Evolutionary conservation across 768 basidiomycete genomes (phyloP).

Genomic region (Rhodotorula paludigena): DNA sequence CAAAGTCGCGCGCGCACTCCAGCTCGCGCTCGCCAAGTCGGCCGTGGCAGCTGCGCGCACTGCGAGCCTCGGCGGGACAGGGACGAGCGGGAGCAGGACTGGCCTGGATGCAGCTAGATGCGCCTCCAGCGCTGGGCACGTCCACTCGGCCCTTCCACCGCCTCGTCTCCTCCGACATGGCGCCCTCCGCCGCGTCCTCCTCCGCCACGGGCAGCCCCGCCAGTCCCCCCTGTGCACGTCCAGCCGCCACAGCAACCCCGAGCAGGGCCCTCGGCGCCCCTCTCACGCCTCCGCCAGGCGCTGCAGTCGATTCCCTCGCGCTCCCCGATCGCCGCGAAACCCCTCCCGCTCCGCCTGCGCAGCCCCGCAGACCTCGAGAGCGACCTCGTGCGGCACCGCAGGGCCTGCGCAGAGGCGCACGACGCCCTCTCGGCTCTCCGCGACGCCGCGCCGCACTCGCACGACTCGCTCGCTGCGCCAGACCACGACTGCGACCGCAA

Average conservation of each 20-base stretch:
- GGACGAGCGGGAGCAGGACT: background rate
- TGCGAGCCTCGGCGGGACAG: too few relatives aligned
- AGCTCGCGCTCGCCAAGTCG: too few relatives aligned
- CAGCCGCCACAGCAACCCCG: too few relatives aligned
- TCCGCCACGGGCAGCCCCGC: too few relatives aligned
- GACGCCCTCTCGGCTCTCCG: background rate
- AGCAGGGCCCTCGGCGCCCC: too few relatives aligned
- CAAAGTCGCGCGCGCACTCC: too few relatives aligned
- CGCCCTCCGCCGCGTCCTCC: background rate
- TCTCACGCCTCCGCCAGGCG: background rate
- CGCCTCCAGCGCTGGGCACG: constrained; percentile 23
- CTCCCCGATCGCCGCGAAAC: background rate
- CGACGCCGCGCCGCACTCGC: too few relatives aligned
- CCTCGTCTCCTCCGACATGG: background rate
- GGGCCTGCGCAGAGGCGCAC: background rate
- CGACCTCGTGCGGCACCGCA: background rate
- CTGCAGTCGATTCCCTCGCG: background rate
- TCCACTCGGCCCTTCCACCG: background rate
- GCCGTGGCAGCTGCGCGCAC: too few relatives aligned
- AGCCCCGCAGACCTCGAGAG: background rate
- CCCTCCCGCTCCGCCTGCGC: background rate
- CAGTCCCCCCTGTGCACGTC: too few relatives aligned
- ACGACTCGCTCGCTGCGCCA: too few relatives aligned
- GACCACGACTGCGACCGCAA: background rate
- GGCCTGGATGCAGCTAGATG: constrained; percentile 22